These are phyloP conservation scores for Neofusicoccum ribis DNA, from an alignment of 2,329 filamentous ascomycete genomes.

Conservation along the genomic window DNA sequence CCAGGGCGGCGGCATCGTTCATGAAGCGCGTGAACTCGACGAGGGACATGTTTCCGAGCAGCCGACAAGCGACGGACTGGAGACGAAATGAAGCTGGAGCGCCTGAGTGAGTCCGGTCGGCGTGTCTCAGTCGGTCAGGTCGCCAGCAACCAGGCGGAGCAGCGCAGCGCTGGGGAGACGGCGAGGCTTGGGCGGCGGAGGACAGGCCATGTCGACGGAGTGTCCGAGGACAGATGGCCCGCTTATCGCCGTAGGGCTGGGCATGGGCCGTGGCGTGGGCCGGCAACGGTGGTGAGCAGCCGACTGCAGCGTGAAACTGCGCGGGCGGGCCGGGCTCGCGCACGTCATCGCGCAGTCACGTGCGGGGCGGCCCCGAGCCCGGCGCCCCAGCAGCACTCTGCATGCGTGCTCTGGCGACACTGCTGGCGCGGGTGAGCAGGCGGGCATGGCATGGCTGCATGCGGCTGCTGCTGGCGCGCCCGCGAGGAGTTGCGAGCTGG, in stretches of 20 bases:
- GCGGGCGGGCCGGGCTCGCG: neutral
- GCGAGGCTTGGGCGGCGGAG: neutral
- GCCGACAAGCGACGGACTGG: neutral
- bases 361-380: no score
- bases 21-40: conserved; percentile 19
- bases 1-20: conserved; percentile 19
- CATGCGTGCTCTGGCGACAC: no score
- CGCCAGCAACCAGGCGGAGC: neutral
- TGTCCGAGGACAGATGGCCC: neutral
- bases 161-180: neutral
- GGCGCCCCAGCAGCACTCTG: no score
- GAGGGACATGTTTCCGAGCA: conserved; percentile 11
- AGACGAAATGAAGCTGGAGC: neutral
- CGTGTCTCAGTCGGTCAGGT: neutral
- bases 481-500: no score
- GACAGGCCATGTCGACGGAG: neutral
- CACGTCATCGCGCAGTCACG: no score
- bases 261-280: neutral
- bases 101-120: neutral
- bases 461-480: no score
- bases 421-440: no score
- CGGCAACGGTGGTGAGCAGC: conserved; percentile 4
- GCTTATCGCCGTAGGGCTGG: conserved; percentile 2
- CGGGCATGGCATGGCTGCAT: no score
- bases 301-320: neutral